Evolutionary conservation across 306 rosid genomes (phyloP).

Genomic region (Dryas alaskensis): DNA sequence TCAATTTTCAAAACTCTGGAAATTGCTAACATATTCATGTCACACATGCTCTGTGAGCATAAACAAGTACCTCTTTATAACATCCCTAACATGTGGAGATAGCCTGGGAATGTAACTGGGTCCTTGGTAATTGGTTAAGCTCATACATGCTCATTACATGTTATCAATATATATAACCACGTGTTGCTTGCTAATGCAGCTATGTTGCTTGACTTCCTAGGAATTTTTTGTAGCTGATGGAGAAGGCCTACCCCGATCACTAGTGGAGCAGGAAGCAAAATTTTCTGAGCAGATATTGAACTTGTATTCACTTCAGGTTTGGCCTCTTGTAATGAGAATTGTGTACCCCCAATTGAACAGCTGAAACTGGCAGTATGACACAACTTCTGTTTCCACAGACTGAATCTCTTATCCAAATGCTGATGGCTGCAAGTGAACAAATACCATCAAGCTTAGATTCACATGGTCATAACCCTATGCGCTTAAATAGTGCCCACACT

Average conservation of each 20-base stretch:
- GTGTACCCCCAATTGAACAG: neutral
- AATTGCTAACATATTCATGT: neutral
- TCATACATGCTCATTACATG: neutral
- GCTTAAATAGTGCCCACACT: slow-evolving; percentile 38
- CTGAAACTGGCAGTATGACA: slow-evolving; percentile 14
- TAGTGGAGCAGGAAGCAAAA: slow-evolving; percentile 47
- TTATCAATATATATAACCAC: neutral
- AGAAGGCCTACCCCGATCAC: slow-evolving; percentile 50
- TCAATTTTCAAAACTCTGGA: neutral
- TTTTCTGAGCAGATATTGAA: slow-evolving; percentile 41
- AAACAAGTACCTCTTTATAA: neutral
- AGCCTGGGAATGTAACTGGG: neutral
- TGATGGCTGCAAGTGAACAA: slow-evolving; percentile 50
- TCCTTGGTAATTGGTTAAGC: neutral
- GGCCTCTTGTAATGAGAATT: slow-evolving; percentile 12
- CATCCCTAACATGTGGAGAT: neutral
- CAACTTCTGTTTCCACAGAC: slow-evolving; percentile 34
- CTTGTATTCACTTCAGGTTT: slow-evolving; percentile 52
- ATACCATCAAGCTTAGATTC: slow-evolving; percentile 37
- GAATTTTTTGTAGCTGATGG: slow-evolving; percentile 57
- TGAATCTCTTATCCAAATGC: slow-evolving; percentile 45
- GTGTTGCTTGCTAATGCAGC: neutral
- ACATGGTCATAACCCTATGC: slow-evolving; percentile 17
- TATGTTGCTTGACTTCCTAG: slow-evolving; percentile 27
- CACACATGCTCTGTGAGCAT: neutral